Evolutionary conservation across 106 monocot species (phyloP).

Genomic region (Dendrobium officinale): DNA sequence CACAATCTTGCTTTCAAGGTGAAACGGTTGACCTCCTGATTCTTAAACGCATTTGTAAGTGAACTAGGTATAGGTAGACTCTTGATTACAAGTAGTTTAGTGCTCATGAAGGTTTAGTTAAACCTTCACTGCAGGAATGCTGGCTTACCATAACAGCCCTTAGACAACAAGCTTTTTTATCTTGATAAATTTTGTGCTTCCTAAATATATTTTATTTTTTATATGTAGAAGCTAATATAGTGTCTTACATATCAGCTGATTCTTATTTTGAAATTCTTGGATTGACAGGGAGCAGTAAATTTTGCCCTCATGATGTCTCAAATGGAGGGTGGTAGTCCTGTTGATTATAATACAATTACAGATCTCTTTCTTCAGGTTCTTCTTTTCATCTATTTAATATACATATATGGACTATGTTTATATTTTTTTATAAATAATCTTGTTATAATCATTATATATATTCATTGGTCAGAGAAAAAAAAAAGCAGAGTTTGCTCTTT

Average conservation of each 20-base stretch:
- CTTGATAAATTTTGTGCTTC: neutral
- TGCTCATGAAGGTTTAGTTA: neutral
- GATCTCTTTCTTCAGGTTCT: conserved; percentile 91
- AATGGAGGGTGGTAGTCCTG: conserved; percentile 97
- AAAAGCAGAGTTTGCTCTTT: no score
- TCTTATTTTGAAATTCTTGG: neutral
- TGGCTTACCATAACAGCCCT: neutral
- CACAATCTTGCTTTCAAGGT: no score
- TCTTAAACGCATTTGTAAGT: no score
- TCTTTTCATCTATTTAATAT: neutral
- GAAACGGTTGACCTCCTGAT: no score
- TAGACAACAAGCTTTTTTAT: neutral
- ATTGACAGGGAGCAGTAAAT: conserved; percentile 62
- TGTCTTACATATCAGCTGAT: neutral
- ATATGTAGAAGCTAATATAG: neutral
- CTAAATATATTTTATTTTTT: neutral
- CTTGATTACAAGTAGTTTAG: neutral
- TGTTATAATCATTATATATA: no score
- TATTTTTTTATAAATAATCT: neutral
- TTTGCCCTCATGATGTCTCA: conserved; percentile 90
- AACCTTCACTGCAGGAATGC: neutral
- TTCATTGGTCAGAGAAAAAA: no score
- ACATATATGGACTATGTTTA: neutral
- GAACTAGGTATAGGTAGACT: neutral
- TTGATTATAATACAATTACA: conserved; percentile 98